A percentile compares a stretch with the other conserved stretches of the same genome.
Conservation (phyloP, 2,329 filamentous ascomycete species). For the Cladophialophora immunda region DNA sequence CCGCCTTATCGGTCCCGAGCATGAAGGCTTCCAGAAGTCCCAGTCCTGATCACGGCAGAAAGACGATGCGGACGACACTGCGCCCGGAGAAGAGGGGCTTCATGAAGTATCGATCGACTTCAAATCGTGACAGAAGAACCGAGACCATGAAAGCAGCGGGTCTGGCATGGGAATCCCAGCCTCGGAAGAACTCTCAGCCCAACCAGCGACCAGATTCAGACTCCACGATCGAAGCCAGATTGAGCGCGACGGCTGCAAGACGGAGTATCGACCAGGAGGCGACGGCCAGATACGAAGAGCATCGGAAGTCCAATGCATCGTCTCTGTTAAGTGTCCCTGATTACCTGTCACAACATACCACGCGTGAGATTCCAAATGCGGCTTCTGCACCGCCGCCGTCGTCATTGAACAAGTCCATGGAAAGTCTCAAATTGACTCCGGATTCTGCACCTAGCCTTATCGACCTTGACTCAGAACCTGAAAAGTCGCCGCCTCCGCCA, state of each 20-base stretch:
- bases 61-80: slow-evolving; percentile 66
- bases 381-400: slow-evolving; percentile 16
- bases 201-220: slow-evolving; percentile 35
- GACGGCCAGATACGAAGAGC: slow-evolving; percentile 32
- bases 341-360: slow-evolving; percentile 15
- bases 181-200: slow-evolving; percentile 33
- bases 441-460: slow-evolving; percentile 33
- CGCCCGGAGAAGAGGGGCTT: slow-evolving; percentile 57
- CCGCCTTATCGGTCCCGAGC: slow-evolving; percentile 44
- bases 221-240: slow-evolving; percentile 40
- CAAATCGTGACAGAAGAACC: slow-evolving; percentile 57
- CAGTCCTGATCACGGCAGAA: slow-evolving; percentile 66
- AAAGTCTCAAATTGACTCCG: slow-evolving; percentile 31
- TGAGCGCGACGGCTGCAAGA: slow-evolving; percentile 41
- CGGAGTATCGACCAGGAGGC: slow-evolving; percentile 40
- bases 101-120: slow-evolving; percentile 56
- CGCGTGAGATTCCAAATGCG: slow-evolving; percentile 27
- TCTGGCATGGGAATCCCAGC: slow-evolving; percentile 63
- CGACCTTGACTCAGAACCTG: slow-evolving; percentile 35
- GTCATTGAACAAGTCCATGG: slow-evolving; percentile 32
- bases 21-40: slow-evolving; percentile 64
- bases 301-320: slow-evolving; percentile 30
- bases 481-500: slow-evolving; percentile 32
- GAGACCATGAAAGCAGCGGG: slow-evolving; percentile 70
- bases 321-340: slow-evolving; percentile 26